These are phyloP conservation scores for Candida endomychidarum DNA, from an alignment of 805 yeast genomes.

Conservation along the genomic window DNA sequence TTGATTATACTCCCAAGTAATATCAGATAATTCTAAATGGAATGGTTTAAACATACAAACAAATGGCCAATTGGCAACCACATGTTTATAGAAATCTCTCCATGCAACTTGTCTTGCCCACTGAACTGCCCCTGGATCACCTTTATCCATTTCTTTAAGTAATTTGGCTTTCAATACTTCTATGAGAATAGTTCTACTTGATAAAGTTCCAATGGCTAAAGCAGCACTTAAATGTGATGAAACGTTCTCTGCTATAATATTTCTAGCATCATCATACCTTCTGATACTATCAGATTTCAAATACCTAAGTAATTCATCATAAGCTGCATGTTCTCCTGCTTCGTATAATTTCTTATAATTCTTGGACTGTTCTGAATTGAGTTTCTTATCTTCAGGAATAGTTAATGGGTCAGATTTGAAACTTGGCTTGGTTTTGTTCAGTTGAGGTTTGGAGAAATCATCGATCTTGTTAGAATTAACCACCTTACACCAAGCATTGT, in stretches of 20 bases:
- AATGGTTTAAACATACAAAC: conserved; percentile 51
- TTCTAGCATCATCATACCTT: conserved; percentile 33
- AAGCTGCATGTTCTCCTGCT: conserved; percentile 36
- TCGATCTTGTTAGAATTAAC: conserved; percentile 18
- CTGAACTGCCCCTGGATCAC: conserved; percentile 37
- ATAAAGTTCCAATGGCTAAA: conserved; percentile 46
- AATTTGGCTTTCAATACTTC: conserved; percentile 27
- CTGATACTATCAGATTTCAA: conserved; percentile 23
- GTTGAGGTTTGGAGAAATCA: conserved; percentile 8
- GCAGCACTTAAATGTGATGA: conserved; percentile 47
- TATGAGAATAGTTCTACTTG: conserved; percentile 39
- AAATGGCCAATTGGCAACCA: conserved; percentile 50
- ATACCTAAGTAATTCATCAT: conserved; percentile 19
- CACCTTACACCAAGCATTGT: conserved; percentile 35
- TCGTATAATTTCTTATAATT: conserved; percentile 9
- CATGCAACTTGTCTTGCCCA: conserved; percentile 58
- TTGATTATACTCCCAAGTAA: conserved; percentile 45
- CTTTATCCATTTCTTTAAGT: conserved; percentile 22
- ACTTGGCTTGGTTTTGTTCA: background rate
- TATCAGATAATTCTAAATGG: conserved; percentile 40
- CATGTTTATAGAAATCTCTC: conserved; percentile 57
- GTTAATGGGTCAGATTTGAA: background rate
- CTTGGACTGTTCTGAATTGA: conserved; percentile 5
- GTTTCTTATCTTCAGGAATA: conserved; percentile 9
- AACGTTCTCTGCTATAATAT: conserved; percentile 27